Evolutionary conservation across 305 asterid species (phyloP), one percentile per base, ranked within the genome.

Genomic region (Ruellia speciosa): DNA sequence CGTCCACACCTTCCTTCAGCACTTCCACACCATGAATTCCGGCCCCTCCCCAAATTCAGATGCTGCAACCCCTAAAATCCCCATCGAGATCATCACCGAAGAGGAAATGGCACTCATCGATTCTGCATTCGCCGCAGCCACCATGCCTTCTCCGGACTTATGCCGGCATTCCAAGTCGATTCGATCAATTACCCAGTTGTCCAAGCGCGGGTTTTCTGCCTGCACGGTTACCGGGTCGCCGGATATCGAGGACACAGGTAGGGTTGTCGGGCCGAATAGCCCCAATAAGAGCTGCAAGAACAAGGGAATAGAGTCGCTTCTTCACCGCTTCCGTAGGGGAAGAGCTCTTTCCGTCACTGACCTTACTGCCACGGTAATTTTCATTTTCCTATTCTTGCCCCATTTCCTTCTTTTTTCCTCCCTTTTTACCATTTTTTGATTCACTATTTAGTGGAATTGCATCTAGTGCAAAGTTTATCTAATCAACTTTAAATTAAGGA

Each of bases 281-380:
- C 66, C 70, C 19, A 46, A 15, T 67, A 79, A 66, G 72, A 76
- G 16, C 14, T 58, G 68, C 79, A 79, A 65, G 70, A 63, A 20
- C 18, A 69, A 55, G 66, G 68, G 31, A 39, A 3, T 40, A 14
- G 79, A 75, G 59, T 74, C 97, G 13, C 72, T 87, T 47, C 76
- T 87, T 66, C 72, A 70, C 14, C 85, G 77, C 49, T 85, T 76
- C 67, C 76, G 97, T 57, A 79, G 69, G 71, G 77, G 72, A 5
- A 77, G 84, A 66, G 87, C 87, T 39, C 77, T 90, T 64, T 60
- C 83, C 35, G 85, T 90, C 48, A 87, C 97, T 52, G 97, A 90
- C 71, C 60, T 90, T 49, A 87, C 95, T 55, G 83, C 68, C 70
- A 72, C 94, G 83, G 97, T 90, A 85, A 2, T 14, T 43, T 43